Percentiles rank a stretch among this genome's conserved stretches.
phyloP scores from a whole-genome alignment of 2,329 filamentous ascomycete genomes.

The Claviceps humidiphila region DNA sequence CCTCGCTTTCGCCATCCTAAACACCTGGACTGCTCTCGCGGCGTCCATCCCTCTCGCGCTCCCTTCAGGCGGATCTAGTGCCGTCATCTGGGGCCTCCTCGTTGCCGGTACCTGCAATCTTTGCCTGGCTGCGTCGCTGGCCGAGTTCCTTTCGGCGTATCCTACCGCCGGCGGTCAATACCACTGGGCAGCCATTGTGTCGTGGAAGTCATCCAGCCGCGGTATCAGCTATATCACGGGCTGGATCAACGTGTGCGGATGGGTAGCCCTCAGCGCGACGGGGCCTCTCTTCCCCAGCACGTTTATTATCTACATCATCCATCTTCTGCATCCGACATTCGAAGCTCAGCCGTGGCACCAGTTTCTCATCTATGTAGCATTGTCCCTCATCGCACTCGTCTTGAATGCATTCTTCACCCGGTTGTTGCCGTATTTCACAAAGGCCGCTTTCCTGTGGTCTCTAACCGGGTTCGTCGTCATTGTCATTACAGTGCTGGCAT shows the following conservation, averaged over 20 bases:
- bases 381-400: conserved; percentile 45
- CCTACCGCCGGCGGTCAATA: conserved; percentile 50
- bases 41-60: conserved; percentile 37
- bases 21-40: conserved; percentile 36
- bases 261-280: conserved; percentile 56
- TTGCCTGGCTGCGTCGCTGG: conserved; percentile 53
- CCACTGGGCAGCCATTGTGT: conserved; percentile 57
- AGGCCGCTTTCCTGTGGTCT: conserved; percentile 59
- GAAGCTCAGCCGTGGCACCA: conserved; percentile 52
- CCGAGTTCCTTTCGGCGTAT: conserved; percentile 58
- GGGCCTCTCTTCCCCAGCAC: conserved; percentile 54
- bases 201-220: conserved; percentile 45
- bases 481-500: conserved; percentile 54
- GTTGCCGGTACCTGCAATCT: conserved; percentile 55
- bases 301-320: conserved; percentile 52
- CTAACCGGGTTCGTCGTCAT: conserved; percentile 56
- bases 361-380: conserved; percentile 58
- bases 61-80: conserved; percentile 57
- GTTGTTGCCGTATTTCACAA: conserved; percentile 51
- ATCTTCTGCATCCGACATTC: conserved; percentile 46
- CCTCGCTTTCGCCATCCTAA: conserved; percentile 35
- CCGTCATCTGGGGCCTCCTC: conserved; percentile 58
- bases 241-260: conserved; percentile 64
- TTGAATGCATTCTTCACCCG: conserved; percentile 48
- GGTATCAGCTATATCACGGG: conserved; percentile 57